Evolutionary conservation across 2,329 filamentous ascomycete species (phyloP), one percentile per base, ranked within the genome.

Genomic region (Stachybotrys echinatus): DNA sequence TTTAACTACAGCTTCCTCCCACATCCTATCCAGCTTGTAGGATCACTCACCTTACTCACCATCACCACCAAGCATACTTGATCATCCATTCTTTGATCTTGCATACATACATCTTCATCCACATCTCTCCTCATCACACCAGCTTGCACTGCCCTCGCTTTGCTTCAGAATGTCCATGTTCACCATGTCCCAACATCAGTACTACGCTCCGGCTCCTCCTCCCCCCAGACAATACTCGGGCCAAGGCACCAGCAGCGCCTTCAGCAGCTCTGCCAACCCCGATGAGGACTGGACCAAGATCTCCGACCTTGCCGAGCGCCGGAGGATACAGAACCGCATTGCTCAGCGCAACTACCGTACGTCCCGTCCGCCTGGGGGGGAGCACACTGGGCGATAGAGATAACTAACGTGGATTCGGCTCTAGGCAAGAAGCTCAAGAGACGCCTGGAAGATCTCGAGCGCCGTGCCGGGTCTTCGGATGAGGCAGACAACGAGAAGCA

Each of bases 261-360:
- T 95, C 77, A 95, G 89, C 73, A 88, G 87, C 62, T 95, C 90
- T 56, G 92, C 92, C 61, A 95, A 95, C 69, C 89, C 92, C 49
- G 92, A 96, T 65, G 92, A 97, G 74, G 92, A 97, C 75, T 97
- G 92, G 92, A 96, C 92, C 66, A 95, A 96, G 83, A 96, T 97
- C 68, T 95, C 92, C 51, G 92, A 97, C 70, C 85, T 97, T 52
- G 92, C 92, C 47, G 92, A 97, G 74, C 85, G 94, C 65, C 80
- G 92, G 63, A 83, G 92, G 66, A 96, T 96, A 74, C 92, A 97
- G 74, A 97, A 97, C 75, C 85, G 92, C 60, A 96, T 97, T 78
- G 92, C 92, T 59, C 92, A 97, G 74, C 87, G 92, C 63, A 96
- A 96, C 76, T 96, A 96, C 75, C 91, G 91, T 95, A 77, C 67